Conservation (phyloP, 2,329 filamentous ascomycete genomes). For the Sporothrix pseudoabietina region DNA sequence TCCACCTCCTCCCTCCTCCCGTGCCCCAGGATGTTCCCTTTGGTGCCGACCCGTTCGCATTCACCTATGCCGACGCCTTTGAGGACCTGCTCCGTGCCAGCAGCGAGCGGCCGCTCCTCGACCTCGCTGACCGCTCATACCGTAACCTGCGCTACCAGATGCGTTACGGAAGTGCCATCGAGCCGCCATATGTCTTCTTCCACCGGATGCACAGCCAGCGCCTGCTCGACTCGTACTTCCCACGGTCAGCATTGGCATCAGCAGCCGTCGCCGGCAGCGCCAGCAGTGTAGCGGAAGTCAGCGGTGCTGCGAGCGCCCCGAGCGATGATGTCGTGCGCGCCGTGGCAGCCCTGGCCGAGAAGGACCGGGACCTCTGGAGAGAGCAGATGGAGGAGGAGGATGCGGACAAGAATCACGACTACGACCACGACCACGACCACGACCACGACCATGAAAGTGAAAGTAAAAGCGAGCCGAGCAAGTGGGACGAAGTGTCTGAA, state of each 20-base stretch:
- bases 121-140: constrained; percentile 46
- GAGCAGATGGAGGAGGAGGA: constrained; percentile 27
- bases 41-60: constrained; percentile 44
- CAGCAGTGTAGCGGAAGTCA: constrained; percentile 34
- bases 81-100: constrained; percentile 58
- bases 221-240: constrained; percentile 44
- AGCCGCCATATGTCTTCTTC: constrained; percentile 50
- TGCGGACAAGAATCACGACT: constrained; percentile 21
- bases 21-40: constrained; percentile 49
- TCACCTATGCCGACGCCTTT: constrained; percentile 60
- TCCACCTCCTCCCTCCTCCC: constrained; percentile 50
- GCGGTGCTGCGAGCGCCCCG: background rate
- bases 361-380: constrained; percentile 34
- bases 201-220: constrained; percentile 42
- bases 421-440: constrained; percentile 18
- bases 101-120: constrained; percentile 47
- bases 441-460: constrained; percentile 15
- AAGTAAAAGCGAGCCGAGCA: background rate
- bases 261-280: background rate
- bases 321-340: constrained; percentile 31
- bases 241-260: constrained; percentile 29
- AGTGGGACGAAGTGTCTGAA: constrained; percentile 6
- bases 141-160: constrained; percentile 33
- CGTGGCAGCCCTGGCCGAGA: constrained; percentile 24
- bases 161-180: constrained; percentile 38